phyloP scores from a whole-genome alignment of 2,329 filamentous ascomycete genomes.

The Sporothrix protearum region DNA sequence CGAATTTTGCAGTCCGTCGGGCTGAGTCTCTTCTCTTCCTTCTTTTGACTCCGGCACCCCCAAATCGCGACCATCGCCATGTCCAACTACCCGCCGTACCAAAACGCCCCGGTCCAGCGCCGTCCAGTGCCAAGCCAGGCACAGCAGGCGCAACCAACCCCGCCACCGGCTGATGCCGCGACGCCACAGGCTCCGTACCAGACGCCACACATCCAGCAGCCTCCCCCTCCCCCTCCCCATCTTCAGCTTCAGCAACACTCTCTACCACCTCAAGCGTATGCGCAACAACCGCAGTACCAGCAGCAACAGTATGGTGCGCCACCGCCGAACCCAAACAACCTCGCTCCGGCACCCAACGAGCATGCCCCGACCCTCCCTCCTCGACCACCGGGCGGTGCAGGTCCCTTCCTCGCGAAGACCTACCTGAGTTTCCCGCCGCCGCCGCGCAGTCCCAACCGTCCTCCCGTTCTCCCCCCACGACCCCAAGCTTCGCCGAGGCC shows the following conservation, averaged over 20 bases:
- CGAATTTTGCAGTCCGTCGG: background rate
- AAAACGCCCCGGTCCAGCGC: background rate
- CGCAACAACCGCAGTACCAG: background rate
- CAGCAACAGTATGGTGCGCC: background rate
- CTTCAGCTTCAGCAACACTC: background rate
- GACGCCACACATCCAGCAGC: background rate
- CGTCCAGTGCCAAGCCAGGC: constrained; percentile 13
- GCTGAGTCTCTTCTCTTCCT: background rate
- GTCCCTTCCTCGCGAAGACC: constrained; percentile 1
- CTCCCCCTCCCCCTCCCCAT: background rate
- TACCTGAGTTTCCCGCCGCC: constrained; percentile 24
- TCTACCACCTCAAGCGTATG: background rate
- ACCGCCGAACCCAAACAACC: background rate
- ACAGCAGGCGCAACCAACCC: background rate
- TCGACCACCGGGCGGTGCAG: background rate
- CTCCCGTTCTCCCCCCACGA: constrained; percentile 14
- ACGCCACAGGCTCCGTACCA: background rate
- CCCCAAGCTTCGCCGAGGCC: background rate
- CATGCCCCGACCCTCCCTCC: constrained; percentile 17
- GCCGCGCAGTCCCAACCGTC: constrained; percentile 23
- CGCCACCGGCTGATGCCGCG: background rate
- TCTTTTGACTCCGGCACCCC: background rate
- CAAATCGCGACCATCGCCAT: background rate
- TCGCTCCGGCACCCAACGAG: background rate
- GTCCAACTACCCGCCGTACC: constrained; percentile 9